Conservation (phyloP, 768 basidiomycete species). For the Leccinum olivaceopallidum region DNA sequence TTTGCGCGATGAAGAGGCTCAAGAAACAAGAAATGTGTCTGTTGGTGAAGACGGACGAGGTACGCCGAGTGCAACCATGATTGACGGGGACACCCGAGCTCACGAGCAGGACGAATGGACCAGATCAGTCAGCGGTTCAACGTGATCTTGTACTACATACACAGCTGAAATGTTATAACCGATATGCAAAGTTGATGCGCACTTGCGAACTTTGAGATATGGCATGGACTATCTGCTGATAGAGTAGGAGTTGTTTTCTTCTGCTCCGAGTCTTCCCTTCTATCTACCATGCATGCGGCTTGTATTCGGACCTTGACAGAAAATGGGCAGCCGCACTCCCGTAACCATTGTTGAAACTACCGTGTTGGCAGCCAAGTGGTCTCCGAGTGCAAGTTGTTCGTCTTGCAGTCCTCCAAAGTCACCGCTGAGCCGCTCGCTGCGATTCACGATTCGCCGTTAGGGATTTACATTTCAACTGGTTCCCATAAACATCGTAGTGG, state of each 20-base stretch:
- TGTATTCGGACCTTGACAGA: neutral
- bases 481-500: slow-evolving; percentile 4
- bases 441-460: neutral
- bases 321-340: neutral
- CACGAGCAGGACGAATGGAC: neutral
- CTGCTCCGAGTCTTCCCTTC: neutral
- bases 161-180: slow-evolving; percentile 12
- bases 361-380: too few relatives aligned
- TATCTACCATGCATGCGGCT: neutral
- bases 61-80: neutral
- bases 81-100: neutral
- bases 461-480: slow-evolving; percentile 15
- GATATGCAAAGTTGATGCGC: neutral
- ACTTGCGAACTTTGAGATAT: neutral
- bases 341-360: neutral
- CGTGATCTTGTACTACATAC: slow-evolving; percentile 60
- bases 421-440: too few relatives aligned
- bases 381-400: neutral
- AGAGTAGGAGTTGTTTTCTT: neutral
- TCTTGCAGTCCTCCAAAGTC: neutral
- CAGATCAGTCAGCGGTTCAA: slow-evolving; percentile 68
- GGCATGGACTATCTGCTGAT: neutral
- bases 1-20: slow-evolving; percentile 44
- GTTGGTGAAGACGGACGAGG: slow-evolving; percentile 34
- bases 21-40: slow-evolving; percentile 59